These are phyloP conservation scores for Fusarium sp. DNA, from an alignment of 2,329 filamentous ascomycete species.

Conservation along the genomic window DNA sequence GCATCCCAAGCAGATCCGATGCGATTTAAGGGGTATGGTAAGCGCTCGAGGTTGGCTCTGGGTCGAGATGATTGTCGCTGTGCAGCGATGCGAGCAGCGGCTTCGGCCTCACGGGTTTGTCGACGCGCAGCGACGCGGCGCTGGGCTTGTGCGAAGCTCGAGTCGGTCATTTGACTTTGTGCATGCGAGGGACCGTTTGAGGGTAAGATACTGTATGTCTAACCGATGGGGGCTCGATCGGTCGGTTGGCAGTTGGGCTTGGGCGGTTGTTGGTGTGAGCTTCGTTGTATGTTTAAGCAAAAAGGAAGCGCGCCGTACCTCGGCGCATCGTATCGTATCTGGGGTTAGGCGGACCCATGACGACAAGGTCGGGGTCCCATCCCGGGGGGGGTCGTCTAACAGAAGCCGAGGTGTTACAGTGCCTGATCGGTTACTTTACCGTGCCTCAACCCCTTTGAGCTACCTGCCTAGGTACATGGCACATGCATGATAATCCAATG, in stretches of 20 bases:
- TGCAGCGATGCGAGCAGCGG: constrained; percentile 65
- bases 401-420: constrained; percentile 40
- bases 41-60: constrained; percentile 64
- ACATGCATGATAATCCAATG: not conserved
- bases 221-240: not conserved
- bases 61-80: constrained; percentile 64
- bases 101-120: constrained; percentile 75
- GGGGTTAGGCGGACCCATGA: constrained; percentile 42
- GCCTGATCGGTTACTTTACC: constrained; percentile 11
- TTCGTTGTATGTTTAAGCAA: constrained; percentile 23
- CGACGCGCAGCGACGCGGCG: constrained; percentile 85
- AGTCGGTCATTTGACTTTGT: constrained; percentile 58
- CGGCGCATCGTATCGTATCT: constrained; percentile 23
- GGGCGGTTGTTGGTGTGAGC: not conserved
- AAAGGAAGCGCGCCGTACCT: constrained; percentile 24
- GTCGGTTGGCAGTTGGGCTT: constrained; percentile 5
- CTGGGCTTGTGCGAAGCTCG: constrained; percentile 88
- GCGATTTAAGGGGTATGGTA: constrained; percentile 72
- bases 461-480: not conserved
- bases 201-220: not conserved
- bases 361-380: constrained; percentile 18
- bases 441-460: not conserved
- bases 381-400: constrained; percentile 20
- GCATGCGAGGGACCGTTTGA: constrained; percentile 45
- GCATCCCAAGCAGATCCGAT: constrained; percentile 74